Base-by-base conservation (phyloP, 2,329 filamentous ascomycete species). In the Phyllosticta citriasiana region DNA sequence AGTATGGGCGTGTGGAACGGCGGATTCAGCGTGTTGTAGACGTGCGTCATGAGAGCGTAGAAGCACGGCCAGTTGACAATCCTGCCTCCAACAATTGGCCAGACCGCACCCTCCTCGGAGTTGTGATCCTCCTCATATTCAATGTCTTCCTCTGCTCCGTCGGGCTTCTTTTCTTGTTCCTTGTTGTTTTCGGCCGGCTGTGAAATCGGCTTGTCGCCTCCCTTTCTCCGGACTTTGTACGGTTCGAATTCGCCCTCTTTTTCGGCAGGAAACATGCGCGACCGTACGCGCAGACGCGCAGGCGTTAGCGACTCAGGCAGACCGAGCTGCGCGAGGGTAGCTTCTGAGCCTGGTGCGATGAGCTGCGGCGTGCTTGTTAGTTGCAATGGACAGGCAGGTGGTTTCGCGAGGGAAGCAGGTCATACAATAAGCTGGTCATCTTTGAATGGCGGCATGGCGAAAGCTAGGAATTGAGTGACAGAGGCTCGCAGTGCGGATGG, bases 1-100 rank as follows among this genome's bases (percentile, higher is more conserved):
- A 97, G 82, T 65, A 99, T 90, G 1, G 94, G 92, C 0, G 93
- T 97, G 77, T 97, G 94, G 72, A 96, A 94, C 2, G 90, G 91
- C 26, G 91, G 91, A 63, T 91, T 94, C 63, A 99, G 83, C 55
- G 89, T 84, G 74, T 89, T 87, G 80, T 97, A 90, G 66, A 97
- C 88, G 73, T 99, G 90, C 61, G 92, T 89, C 70, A 99, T 84
- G 69, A 97, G 87, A 33, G 94, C 93, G 65, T 96, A 88, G 78
- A 99, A 96, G 66, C 91, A 93, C 0, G 87, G 82, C 91, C 96
- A 96, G 72, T 97, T 85, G 53, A 88, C 85, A 64, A 99, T 94
- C 69, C 84, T 85, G 61, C 94, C 94, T 65, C 87, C 85, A 79
- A 75, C 70, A 59, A 99, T 85, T 10, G 94, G 94, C 78, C 91